Evolutionary conservation across 2,329 filamentous ascomycete genomes (phyloP).

Genomic region (Colletotrichum tofieldiae): DNA sequence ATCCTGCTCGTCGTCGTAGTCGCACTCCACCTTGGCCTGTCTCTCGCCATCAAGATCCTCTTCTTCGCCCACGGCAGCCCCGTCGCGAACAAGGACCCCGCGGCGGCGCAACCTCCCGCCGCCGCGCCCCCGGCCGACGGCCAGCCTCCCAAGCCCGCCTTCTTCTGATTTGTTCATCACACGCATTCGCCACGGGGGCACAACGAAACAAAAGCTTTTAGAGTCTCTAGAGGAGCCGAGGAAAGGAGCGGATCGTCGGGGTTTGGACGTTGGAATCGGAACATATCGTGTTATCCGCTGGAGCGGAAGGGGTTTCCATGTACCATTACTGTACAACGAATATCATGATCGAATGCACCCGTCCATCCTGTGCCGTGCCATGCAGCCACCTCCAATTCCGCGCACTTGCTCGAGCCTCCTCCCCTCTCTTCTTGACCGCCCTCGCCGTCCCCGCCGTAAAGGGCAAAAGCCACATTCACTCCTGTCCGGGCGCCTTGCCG

Average conservation of each 20-base stretch:
- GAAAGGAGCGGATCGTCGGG: neutral
- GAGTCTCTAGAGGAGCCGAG: neutral
- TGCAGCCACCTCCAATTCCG: neutral
- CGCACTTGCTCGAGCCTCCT: neutral
- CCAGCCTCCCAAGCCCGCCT: conserved; percentile 26
- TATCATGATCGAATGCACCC: conserved; percentile 30
- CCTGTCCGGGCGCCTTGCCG: conserved; percentile 18
- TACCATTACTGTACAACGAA: conserved; percentile 39
- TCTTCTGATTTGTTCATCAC: conserved; percentile 23
- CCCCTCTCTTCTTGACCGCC: neutral
- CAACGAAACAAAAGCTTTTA: neutral
- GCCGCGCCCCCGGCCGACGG: conserved; percentile 36
- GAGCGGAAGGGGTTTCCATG: conserved; percentile 4
- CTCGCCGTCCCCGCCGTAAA: neutral
- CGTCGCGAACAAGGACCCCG: conserved; percentile 36
- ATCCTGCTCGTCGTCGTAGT: conserved; percentile 88
- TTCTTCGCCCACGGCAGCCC: conserved; percentile 91
- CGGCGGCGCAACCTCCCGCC: conserved; percentile 28
- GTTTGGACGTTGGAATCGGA: conserved; percentile 8
- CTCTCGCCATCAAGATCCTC: conserved; percentile 94
- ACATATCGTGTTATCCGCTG: conserved; percentile 10
- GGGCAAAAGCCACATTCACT: neutral
- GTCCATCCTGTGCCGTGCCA: neutral
- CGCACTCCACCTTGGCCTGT: conserved; percentile 87
- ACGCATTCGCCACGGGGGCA: neutral